Evolutionary conservation across 2,329 filamentous ascomycete species (phyloP), one percentile per base, ranked within the genome.

Genomic region (Pseudogymnoascus destructans): DNA sequence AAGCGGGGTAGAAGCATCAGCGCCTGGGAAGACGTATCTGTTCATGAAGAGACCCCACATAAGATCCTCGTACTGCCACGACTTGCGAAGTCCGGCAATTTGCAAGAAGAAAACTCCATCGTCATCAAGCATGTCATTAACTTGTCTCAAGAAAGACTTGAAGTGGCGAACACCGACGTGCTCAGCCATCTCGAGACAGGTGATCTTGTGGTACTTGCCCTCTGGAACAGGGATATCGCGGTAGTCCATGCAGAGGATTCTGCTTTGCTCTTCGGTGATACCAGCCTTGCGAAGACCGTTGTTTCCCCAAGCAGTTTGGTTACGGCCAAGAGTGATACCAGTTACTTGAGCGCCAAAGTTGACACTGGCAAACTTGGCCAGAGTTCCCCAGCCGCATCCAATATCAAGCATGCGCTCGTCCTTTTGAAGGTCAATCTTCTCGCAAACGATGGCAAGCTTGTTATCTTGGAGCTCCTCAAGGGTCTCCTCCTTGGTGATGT

Each of bases 31-130:
- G 72, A 97, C 80, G 74, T 97, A 95, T 78, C 95, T 96, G 85
- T 97, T 97, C 90, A 97, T 95, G 81, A 96, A 97, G 52, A 97
- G 80, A 71, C 93, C 93, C 93, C 93, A 97, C 72, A 92, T 87
- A 57, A 96, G 81, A 75, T 97, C 92, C 78, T 97, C 91, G 70
- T 95, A 97, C 74, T 97, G 93, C 93, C 93, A 97, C 63, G 80
- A 78, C 77, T 95, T 95, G 66, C 93, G 86, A 62, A 98, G 81
- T 75, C 93, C 93, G 66, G 92, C 90, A 67, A 95, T 90, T 74
- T 97, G 93, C 61, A 97, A 79, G 81, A 93, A 96, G 78, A 97
- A 95, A 64, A 89, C 82, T 72, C 93, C 93, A 65, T 97, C 90
- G 65, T 97, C 93, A 62, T 96, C 89, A 58, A 97, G 84, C 90